A percentile compares a stretch with the other conserved stretches of the same genome.
Evolutionary conservation across 78 protist genomes (phyloP).

Genomic region (Dictyostelium citrinum): DNA sequence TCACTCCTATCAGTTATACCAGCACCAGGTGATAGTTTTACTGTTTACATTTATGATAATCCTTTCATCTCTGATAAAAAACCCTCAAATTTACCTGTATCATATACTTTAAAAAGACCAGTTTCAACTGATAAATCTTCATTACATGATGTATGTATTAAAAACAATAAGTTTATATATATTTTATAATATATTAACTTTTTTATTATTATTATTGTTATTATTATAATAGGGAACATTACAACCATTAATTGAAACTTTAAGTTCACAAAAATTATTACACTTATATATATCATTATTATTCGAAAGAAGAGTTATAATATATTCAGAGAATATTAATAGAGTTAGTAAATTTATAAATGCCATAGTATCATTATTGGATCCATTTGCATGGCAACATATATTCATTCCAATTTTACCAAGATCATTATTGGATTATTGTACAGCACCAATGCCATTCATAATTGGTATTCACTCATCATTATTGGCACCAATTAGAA

Average conservation of each 20-base stretch:
- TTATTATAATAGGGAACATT: slow-evolving; percentile 35
- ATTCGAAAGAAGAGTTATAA: slow-evolving; percentile 65
- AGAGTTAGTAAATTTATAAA: slow-evolving; percentile 71
- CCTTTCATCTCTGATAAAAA: slow-evolving; percentile 7
- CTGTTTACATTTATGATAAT: slow-evolving; percentile 61
- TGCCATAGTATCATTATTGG: slow-evolving; percentile 60
- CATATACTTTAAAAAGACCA: slow-evolving; percentile 46
- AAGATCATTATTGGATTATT: slow-evolving; percentile 67
- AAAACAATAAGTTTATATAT: not conserved
- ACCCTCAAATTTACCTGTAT: slow-evolving; percentile 8
- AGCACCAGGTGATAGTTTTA: slow-evolving; percentile 66
- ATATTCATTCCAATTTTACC: slow-evolving; percentile 82
- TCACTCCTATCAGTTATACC: slow-evolving; percentile 63
- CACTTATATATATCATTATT: slow-evolving; percentile 46
- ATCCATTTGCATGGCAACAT: slow-evolving; percentile 79
- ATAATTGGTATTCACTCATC: slow-evolving; percentile 82
- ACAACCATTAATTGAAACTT: slow-evolving; percentile 61
- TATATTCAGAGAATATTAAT: slow-evolving; percentile 58
- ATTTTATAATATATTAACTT: not conserved
- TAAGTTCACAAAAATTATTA: slow-evolving; percentile 67
- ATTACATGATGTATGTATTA: slow-evolving; percentile 50
- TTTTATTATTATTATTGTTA: not conserved
- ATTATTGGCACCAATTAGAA: slow-evolving; percentile 56
- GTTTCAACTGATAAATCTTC: slow-evolving; percentile 63
- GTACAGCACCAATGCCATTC: slow-evolving; percentile 82